Conservation (phyloP, 2,329 filamentous ascomycete species). For the Cladosporium oxysporum region DNA sequence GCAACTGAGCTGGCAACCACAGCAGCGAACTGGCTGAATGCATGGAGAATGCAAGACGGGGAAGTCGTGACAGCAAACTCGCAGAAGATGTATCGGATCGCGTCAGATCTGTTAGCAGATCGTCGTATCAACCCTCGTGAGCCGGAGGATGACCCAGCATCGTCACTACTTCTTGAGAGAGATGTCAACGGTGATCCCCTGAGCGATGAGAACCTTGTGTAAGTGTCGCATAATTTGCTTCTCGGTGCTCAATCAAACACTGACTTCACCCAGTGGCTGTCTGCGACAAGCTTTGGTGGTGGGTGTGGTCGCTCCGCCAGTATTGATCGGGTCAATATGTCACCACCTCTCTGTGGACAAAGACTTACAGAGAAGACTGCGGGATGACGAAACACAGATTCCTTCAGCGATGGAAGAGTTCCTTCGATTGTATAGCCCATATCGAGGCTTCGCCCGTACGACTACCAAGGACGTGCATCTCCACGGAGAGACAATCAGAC, state of each 20-base stretch:
- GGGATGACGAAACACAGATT: conserved; percentile 1
- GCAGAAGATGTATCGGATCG: conserved; percentile 3
- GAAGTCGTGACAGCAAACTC: conserved; percentile 1
- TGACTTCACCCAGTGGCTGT: background rate
- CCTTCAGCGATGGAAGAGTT: conserved; percentile 9
- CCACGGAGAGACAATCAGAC: conserved; percentile 5
- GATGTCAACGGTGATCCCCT: background rate
- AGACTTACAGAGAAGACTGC: background rate
- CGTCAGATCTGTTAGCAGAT: background rate
- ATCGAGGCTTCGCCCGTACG: conserved; percentile 6
- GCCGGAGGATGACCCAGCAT: conserved; percentile 8
- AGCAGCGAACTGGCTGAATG: conserved; percentile 7
- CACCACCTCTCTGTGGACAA: background rate
- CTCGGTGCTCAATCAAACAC: background rate
- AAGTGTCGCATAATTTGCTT: background rate
- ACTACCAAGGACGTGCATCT: conserved; percentile 8
- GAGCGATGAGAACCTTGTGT: background rate
- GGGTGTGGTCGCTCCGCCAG: conserved; percentile 1
- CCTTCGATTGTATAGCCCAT: conserved; percentile 4
- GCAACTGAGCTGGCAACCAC: background rate
- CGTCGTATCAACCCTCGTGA: background rate
- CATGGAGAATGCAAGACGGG: conserved; percentile 5
- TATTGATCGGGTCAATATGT: conserved; percentile 1
- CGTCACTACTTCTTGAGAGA: background rate
- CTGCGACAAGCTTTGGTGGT: conserved; percentile 5